Evolutionary conservation across 768 basidiomycete species (phyloP).

Genomic region (Mrakia blollopis): DNA sequence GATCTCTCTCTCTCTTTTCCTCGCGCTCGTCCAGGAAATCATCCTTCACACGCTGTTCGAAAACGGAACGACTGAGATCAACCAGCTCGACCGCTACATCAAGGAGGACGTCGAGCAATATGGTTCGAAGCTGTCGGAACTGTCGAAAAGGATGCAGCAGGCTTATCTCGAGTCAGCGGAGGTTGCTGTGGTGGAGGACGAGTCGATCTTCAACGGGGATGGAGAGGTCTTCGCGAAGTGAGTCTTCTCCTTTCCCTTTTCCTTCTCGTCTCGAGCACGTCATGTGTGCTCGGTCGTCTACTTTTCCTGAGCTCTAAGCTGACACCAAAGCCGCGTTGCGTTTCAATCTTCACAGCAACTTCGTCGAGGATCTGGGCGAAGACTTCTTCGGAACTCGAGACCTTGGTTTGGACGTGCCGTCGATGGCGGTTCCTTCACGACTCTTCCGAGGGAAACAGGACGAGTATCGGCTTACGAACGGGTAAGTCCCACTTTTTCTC

Average conservation of each 20-base stretch:
- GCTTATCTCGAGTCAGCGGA: slow-evolving; percentile 26
- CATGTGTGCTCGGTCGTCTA: too few species aligned
- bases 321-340: not conserved
- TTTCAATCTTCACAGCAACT: slow-evolving; percentile 53
- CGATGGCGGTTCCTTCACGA: slow-evolving; percentile 68
- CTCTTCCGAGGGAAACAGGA: slow-evolving; percentile 55
- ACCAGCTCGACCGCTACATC: slow-evolving; percentile 79
- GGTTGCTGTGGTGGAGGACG: not conserved
- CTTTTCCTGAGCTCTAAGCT: too few species aligned
- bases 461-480: slow-evolving; percentile 31
- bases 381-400: slow-evolving; percentile 88
- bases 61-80: slow-evolving; percentile 70
- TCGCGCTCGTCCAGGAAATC: slow-evolving; percentile 63
- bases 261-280: too few species aligned
- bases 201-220: not conserved
- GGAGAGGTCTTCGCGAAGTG: slow-evolving; percentile 5
- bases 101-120: slow-evolving; percentile 82
- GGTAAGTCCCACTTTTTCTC: slow-evolving; percentile 11
- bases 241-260: not conserved
- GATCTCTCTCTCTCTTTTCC: not conserved
- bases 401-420: slow-evolving; percentile 82
- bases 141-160: slow-evolving; percentile 75
- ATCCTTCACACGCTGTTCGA: slow-evolving; percentile 86
- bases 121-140: slow-evolving; percentile 65
- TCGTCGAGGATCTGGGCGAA: slow-evolving; percentile 80